Percentiles rank a stretch among this genome's conserved stretches.
Evolutionary conservation across 768 basidiomycete species (phyloP).

Genomic region (Lyophyllum atratum): DNA sequence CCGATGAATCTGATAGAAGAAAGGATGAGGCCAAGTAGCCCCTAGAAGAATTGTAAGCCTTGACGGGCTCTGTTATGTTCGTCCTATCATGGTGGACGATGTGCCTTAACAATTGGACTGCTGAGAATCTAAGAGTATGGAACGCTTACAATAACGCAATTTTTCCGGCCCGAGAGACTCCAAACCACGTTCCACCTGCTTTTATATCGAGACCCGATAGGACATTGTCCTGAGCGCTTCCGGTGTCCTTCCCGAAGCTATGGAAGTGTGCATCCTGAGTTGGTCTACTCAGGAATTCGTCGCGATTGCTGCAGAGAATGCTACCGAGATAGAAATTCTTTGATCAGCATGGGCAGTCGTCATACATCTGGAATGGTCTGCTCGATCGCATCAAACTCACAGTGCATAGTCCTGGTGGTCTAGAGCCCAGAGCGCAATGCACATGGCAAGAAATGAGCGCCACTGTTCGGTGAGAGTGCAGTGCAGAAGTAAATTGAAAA

Average conservation of each 20-base stretch:
- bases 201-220: constrained; percentile 74
- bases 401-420: constrained; percentile 78
- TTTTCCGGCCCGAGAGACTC: constrained; percentile 63
- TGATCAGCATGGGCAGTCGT: constrained; percentile 8
- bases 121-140: constrained; percentile 6
- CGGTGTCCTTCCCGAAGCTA: constrained; percentile 49
- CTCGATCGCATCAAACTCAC: constrained; percentile 45
- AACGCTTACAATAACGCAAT: constrained; percentile 70
- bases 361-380: constrained; percentile 1
- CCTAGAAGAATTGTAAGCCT: constrained; percentile 56
- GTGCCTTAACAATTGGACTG: constrained; percentile 17
- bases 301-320: constrained; percentile 75
- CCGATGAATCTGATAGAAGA: constrained; percentile 52
- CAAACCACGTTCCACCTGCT: constrained; percentile 86
- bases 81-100: constrained; percentile 52
- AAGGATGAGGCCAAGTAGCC: constrained; percentile 71
- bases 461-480: background rate
- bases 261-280: constrained; percentile 70
- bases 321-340: constrained; percentile 34
- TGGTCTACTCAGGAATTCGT: constrained; percentile 71
- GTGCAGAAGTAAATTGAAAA: background rate
- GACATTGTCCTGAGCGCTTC: constrained; percentile 36
- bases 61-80: constrained; percentile 76
- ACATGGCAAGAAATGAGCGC: constrained; percentile 47
- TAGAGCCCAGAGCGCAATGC: constrained; percentile 77